Evolutionary conservation across 257 asterid genomes (phyloP), one percentile per base, ranked within the genome.

Genomic region (Thymus mandschuricus): DNA sequence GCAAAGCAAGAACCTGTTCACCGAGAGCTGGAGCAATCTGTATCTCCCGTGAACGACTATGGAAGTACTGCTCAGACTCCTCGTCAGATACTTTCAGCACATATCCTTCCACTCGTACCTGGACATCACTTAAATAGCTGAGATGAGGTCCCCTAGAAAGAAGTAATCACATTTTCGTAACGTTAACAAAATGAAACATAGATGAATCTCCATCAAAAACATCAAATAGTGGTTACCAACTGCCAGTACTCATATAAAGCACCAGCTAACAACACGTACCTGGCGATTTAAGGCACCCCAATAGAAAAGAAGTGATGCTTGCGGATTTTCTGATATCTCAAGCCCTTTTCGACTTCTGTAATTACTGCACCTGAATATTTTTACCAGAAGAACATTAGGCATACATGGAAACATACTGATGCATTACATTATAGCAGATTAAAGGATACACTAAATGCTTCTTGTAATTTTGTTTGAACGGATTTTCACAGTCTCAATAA

Each of bases 81-180:
- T 84, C 90, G 21, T 81, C 65, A 46, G 86, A 75, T 49, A 84
- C 81, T 78, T 81, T 85, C 71, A 81, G 76, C 76, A 84, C 96
- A 8, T 75, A 48, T 40, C 96, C 96, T 76, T 88, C 96, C 66
- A 85, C 84, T 70, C 90, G 82, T 70, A 88, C 86, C 92, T 84
- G 75, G 50, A 72, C 43, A 63, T 49, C 7, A 10, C 7, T 38
- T 7, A 33, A 45, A n/a, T 28, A 62, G 43, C 60, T 51, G 34
- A 66, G 65, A 21, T 21, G 21, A 21, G 21, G 21, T 21, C 21
- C 21, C 21, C 21, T n/a, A 21, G 40, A 35, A 35, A 35, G 40
- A 35, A 35, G 3, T 35, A 35, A 35, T 35, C 40, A 35, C 40
- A 35, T 35, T 0, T 35, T 35, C 5, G 40, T 35, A 35, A 35